Percentiles rank a stretch among this genome's conserved stretches.
Evolutionary conservation across 257 asterid genomes (phyloP).

Genomic region (Solanum chiquidenum): DNA sequence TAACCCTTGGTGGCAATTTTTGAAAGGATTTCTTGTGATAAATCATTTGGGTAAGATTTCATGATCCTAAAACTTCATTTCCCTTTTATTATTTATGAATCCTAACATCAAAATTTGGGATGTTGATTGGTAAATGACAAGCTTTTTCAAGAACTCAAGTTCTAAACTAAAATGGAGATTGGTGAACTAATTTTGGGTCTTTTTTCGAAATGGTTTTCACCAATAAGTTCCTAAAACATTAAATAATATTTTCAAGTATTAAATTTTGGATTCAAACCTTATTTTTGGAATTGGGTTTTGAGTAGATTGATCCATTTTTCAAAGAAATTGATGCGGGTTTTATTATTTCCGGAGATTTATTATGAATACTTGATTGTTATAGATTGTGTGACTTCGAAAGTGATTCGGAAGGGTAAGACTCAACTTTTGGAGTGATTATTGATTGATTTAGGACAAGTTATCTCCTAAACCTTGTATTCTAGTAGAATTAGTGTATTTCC

Average conservation of each 20-base stretch:
- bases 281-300: too few relatives aligned
- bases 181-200: neutral
- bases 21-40: neutral
- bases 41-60: neutral
- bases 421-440: neutral
- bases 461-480: too few relatives aligned
- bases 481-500: too few relatives aligned
- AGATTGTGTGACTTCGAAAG: too few relatives aligned
- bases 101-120: neutral
- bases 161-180: neutral
- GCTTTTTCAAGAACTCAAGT: neutral
- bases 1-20: neutral
- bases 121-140: neutral
- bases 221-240: neutral
- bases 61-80: neutral
- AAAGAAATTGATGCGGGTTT: neutral
- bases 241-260: neutral
- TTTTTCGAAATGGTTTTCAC: neutral
- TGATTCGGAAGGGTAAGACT: neutral
- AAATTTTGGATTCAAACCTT: too few relatives aligned
- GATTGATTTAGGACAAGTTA: too few relatives aligned
- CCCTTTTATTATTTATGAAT: neutral
- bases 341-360: neutral
- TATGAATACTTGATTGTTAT: neutral
- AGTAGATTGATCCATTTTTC: neutral